Conservation (phyloP, 2,329 filamentous ascomycete species). For the Nothomitra cinnamomea region DNA sequence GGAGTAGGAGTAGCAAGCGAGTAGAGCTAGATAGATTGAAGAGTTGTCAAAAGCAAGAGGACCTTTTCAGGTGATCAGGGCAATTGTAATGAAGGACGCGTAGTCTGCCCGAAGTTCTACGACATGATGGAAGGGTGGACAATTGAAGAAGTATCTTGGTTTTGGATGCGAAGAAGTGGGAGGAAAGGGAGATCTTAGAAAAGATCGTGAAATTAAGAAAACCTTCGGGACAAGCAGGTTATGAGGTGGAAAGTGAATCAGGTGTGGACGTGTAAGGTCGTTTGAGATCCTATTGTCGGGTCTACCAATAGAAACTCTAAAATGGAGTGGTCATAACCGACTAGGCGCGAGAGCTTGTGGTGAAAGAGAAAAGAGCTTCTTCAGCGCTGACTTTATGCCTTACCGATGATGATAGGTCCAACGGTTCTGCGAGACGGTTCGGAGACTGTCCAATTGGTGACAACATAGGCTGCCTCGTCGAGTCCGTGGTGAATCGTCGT, state of each 20-base stretch:
- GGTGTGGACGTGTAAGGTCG: no score
- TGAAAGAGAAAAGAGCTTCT: not conserved
- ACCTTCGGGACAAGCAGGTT: no score
- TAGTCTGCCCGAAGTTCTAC: no score
- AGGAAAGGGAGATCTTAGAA: no score
- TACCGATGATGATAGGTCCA: slow-evolving; percentile 36
- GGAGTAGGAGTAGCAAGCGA: slow-evolving; percentile 1
- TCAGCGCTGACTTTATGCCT: not conserved
- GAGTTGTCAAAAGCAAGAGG: not conserved
- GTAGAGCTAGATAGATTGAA: not conserved
- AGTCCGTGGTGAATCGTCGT: slow-evolving; percentile 87
- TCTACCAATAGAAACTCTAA: not conserved
- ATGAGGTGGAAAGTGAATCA: no score
- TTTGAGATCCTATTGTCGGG: no score
- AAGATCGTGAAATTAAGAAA: no score
- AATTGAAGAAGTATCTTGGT: no score
- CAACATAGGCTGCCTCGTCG: slow-evolving; percentile 63
- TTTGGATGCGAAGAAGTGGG: no score
- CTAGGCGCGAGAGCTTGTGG: not conserved
- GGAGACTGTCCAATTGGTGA: slow-evolving; percentile 43
- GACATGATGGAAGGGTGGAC: no score
- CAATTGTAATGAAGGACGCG: no score
- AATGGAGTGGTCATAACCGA: slow-evolving; percentile 1
- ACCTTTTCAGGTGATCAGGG: not conserved
- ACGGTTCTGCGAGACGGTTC: slow-evolving; percentile 33